These are phyloP conservation scores for Crithidia acanthocephali DNA, from an alignment of 208 protist genomes.

Conservation along the genomic window DNA sequence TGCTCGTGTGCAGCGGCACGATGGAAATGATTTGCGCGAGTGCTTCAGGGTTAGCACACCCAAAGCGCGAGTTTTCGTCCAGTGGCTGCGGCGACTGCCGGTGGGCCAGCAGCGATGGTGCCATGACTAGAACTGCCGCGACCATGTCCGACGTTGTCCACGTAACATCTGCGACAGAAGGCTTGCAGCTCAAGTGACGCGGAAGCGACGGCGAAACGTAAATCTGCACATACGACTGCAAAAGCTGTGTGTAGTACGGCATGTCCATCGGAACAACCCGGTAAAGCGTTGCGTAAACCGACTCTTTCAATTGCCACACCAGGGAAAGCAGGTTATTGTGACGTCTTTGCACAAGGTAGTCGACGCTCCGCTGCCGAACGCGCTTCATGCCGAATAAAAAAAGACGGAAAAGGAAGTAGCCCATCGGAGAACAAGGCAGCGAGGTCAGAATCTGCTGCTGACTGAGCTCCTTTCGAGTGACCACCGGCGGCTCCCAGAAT, in stretches of 20 bases:
- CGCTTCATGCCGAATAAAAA: conserved; percentile 56
- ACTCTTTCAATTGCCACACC: conserved; percentile 6
- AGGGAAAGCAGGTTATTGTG: background rate
- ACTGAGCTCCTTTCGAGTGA: conserved; percentile 69
- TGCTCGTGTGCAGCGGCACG: conserved; percentile 32
- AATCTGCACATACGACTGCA: conserved; percentile 36
- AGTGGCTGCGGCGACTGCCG: conserved; percentile 16
- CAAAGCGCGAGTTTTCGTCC: conserved; percentile 17
- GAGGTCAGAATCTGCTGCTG: conserved; percentile 67
- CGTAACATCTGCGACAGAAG: conserved; percentile 37
- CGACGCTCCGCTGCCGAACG: conserved; percentile 12
- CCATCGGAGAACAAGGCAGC: conserved; percentile 69
- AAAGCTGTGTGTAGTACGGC: conserved; percentile 35
- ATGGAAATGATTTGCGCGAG: conserved; percentile 31
- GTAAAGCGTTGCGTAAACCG: conserved; percentile 1
- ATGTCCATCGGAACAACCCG: conserved; percentile 23
- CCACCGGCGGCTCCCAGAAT: conserved; percentile 82
- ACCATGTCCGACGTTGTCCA: conserved; percentile 51
- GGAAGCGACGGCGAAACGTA: conserved; percentile 31
- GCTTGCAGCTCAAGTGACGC: conserved; percentile 25
- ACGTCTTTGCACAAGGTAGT: conserved; percentile 12
- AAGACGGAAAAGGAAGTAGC: conserved; percentile 79
- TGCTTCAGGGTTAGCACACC: conserved; percentile 22
- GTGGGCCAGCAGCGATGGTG: conserved; percentile 33
- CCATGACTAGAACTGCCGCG: conserved; percentile 44